phyloP scores from a whole-genome alignment of 495 filamentous ascomycete genomes.

The Beverwykella pulmonaria region DNA sequence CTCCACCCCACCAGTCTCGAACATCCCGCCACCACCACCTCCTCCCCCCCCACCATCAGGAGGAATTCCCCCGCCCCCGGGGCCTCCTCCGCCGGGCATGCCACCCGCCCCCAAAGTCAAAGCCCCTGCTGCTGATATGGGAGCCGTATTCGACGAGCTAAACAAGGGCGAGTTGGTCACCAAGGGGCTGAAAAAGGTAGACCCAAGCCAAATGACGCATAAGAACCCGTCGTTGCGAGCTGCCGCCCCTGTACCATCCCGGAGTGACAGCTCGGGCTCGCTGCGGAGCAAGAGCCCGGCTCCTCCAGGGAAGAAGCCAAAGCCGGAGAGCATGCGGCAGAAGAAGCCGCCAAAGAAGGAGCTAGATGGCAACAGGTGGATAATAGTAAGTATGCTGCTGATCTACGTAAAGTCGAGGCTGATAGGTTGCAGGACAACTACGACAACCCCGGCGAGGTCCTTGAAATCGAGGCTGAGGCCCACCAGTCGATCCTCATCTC shows the following conservation, averaged over 20 bases:
- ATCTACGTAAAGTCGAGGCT: neutral
- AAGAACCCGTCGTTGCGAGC: constrained; percentile 93
- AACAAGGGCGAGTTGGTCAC: constrained; percentile 88
- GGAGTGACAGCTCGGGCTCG: constrained; percentile 56
- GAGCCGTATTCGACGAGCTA: constrained; percentile 84
- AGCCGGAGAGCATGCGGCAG: constrained; percentile 88
- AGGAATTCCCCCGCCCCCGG: constrained; percentile 48
- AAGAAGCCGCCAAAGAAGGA: constrained; percentile 93
- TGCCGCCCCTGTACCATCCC: constrained; percentile 65
- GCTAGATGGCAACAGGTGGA: constrained; percentile 94
- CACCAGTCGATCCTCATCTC: constrained; percentile 90
- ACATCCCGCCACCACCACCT: constrained; percentile 56
- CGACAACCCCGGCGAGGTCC: constrained; percentile 65
- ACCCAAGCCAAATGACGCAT: constrained; percentile 93
- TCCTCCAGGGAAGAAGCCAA: constrained; percentile 81
- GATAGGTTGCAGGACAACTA: constrained; percentile 73
- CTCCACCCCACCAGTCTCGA: constrained; percentile 41
- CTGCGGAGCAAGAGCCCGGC: constrained; percentile 77
- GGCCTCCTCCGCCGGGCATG: constrained; percentile 56
- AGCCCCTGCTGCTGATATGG: constrained; percentile 57
- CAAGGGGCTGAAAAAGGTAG: constrained; percentile 84
- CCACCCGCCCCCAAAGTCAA: constrained; percentile 52
- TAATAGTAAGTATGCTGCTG: constrained; percentile 58
- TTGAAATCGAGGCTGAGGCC: constrained; percentile 77
- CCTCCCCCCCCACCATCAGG: constrained; percentile 50